Base-by-base conservation (phyloP, 106 monocot genomes). In the Triglochin maritima region DNA sequence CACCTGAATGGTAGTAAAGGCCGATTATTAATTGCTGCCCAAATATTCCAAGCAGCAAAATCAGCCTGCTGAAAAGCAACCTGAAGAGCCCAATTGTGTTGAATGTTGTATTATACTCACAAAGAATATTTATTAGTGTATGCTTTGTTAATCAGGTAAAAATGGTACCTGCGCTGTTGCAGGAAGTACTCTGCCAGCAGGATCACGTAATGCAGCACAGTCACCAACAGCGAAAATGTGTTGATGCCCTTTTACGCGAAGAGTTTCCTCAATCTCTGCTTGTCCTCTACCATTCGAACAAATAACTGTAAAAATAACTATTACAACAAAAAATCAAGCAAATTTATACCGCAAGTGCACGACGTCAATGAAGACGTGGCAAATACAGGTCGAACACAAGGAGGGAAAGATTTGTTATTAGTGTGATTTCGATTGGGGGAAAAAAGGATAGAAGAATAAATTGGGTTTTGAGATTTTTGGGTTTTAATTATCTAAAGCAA, bases 51-150 rank as follows among this genome's bases (percentile, higher is more conserved):
- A 72, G 88, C 87, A 70, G 88, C 65, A 80, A 88, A 96, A 70
- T 96, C 91, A 59, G 96, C 96, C 79, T 96, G 86, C 76, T 96
- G 88, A 86, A 91, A 86, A 64, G 90, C 96, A 81, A 91, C 96
- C 96, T 91, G 60, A 6, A 68, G 44, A 61, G 51, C 29, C 29
- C 29, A 29, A 29, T 29, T 29, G 29, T 29, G 29, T 29, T 29
- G 29, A 29, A 29, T 29, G 29, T 29, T 29, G 29, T 29, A 29
- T 29, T 29, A 29, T 29, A 29, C 29, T 29, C 29, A 29, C 29
- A 29, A 29, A 29, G 29, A 29, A 29, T 29, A 29, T 29, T 29
- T 29, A 29, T 29, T 29, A 29, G 29, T 29, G 29, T 29, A 1
- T 29, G 29, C 29, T 29, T 29, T 29, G 29, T 29, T 29, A 29